A percentile compares a stretch with the other conserved stretches of the same genome.
Conservation (phyloP, 2,329 filamentous ascomycete species). For the Ascochyta koolunga region DNA sequence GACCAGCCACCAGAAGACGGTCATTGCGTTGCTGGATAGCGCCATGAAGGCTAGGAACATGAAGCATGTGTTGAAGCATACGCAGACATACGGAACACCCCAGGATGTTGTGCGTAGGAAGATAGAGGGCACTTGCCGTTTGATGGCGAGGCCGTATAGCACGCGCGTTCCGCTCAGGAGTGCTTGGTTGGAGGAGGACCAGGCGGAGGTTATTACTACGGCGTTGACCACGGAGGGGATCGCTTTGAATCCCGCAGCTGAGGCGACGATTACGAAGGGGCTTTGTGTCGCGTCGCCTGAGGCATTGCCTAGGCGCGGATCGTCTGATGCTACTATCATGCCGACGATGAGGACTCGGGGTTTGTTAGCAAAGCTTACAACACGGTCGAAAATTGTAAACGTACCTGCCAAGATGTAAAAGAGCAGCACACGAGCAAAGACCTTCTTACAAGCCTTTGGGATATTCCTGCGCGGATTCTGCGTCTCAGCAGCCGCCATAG, state of each 20-base stretch:
- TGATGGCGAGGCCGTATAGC: conserved; percentile 55
- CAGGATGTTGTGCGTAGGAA: conserved; percentile 53
- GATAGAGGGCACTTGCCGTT: conserved; percentile 57
- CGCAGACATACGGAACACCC: conserved; percentile 49
- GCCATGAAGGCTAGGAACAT: conserved; percentile 56
- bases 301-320: conserved; percentile 56
- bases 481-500: conserved; percentile 40
- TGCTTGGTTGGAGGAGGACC: conserved; percentile 70
- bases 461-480: conserved; percentile 48
- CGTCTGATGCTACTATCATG: conserved; percentile 62
- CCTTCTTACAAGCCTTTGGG: conserved; percentile 58
- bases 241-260: conserved; percentile 68
- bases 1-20: conserved; percentile 69
- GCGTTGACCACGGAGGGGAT: conserved; percentile 77
- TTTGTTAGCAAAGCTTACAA: neutral
- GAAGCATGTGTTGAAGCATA: conserved; percentile 46
- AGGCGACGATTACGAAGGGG: conserved; percentile 67
- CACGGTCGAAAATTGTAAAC: conserved; percentile 15
- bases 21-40: conserved; percentile 50
- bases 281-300: conserved; percentile 34
- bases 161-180: conserved; percentile 59
- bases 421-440: conserved; percentile 60
- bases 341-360: conserved; percentile 58
- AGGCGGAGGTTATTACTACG: conserved; percentile 73
- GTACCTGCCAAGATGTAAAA: conserved; percentile 55